Evolutionary conservation across 495 filamentous ascomycete species (phyloP).

Genomic region (Polyplosphaeria fusca): DNA sequence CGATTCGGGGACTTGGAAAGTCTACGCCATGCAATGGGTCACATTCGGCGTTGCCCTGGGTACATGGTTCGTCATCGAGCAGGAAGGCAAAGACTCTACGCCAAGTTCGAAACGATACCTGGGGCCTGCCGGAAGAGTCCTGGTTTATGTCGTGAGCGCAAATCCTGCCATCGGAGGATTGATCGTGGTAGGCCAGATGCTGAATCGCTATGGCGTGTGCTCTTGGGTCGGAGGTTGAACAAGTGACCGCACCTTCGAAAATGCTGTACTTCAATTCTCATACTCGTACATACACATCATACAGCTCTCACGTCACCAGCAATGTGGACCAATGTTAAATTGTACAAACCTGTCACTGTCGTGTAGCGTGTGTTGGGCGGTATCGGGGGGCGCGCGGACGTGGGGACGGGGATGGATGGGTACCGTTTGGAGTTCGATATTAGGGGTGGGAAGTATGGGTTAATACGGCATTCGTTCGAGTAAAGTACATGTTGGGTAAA

Average conservation of each 20-base stretch:
- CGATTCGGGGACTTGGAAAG: not conserved
- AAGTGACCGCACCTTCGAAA: too few species aligned
- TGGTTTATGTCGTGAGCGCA: constrained; percentile 5
- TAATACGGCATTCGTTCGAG: constrained; percentile 23
- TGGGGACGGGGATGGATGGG: constrained; percentile 1
- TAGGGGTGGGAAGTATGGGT: not conserved
- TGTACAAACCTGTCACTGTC: too few species aligned
- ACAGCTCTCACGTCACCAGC: too few species aligned
- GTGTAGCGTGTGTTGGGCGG: not conserved
- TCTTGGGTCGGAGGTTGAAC: constrained; percentile 13
- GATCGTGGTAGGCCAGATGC: constrained; percentile 25
- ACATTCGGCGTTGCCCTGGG: constrained; percentile 10
- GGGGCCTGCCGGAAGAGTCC: not conserved
- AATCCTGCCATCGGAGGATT: constrained; percentile 19
- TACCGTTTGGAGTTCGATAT: not conserved
- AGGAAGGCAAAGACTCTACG: constrained; percentile 5
- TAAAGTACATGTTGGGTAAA: constrained; percentile 28
- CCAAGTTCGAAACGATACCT: not conserved
- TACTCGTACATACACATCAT: too few species aligned
- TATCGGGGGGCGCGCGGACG: not conserved
- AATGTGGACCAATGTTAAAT: too few species aligned
- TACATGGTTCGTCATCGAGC: constrained; percentile 9
- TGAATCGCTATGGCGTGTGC: constrained; percentile 20
- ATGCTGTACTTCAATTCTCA: too few species aligned
- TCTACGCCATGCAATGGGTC: constrained; percentile 17